These are phyloP conservation scores for Jaapia argillacea DNA, from an alignment of 768 basidiomycete genomes.

Conservation along the genomic window DNA sequence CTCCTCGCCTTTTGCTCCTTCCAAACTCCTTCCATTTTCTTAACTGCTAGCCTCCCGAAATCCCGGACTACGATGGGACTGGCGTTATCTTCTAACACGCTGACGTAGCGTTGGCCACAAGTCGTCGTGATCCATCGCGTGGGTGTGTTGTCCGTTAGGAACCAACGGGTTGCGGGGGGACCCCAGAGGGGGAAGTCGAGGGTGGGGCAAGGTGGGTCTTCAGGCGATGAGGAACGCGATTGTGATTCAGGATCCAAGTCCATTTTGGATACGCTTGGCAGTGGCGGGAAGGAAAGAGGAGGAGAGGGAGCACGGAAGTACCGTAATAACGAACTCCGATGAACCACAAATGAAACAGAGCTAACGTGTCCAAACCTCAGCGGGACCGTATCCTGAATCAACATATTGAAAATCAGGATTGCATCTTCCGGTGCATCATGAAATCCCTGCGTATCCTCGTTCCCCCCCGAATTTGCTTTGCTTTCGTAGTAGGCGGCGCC, in stretches of 20 bases:
- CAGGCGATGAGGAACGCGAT: no score
- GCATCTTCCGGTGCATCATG: conserved; percentile 12
- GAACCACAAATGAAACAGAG: conserved; percentile 2
- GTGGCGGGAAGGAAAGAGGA: no score
- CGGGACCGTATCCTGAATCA: conserved; percentile 5
- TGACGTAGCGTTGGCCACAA: conserved; percentile 18
- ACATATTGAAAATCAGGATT: conserved; percentile 14
- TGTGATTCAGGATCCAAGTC: background rate
- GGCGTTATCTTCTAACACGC: conserved; percentile 1
- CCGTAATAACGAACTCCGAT: background rate
- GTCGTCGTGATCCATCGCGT: conserved; percentile 22
- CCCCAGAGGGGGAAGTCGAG: conserved; percentile 18
- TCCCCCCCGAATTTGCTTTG: no score
- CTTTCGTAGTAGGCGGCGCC: background rate
- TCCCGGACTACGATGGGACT: conserved; percentile 12
- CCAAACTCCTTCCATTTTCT: conserved; percentile 1
- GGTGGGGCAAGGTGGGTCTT: background rate
- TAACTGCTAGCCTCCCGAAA: conserved; percentile 12
- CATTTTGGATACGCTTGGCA: conserved; percentile 2
- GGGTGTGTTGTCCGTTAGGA: conserved; percentile 11
- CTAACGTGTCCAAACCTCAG: background rate
- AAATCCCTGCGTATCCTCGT: conserved; percentile 9
- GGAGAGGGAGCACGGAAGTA: background rate
- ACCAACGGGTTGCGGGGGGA: conserved; percentile 13
- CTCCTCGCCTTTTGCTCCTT: conserved; percentile 1